These are phyloP conservation scores for Paecilomyces dactylethromorphus DNA, from an alignment of 2,329 filamentous ascomycete species.

Conservation along the genomic window DNA sequence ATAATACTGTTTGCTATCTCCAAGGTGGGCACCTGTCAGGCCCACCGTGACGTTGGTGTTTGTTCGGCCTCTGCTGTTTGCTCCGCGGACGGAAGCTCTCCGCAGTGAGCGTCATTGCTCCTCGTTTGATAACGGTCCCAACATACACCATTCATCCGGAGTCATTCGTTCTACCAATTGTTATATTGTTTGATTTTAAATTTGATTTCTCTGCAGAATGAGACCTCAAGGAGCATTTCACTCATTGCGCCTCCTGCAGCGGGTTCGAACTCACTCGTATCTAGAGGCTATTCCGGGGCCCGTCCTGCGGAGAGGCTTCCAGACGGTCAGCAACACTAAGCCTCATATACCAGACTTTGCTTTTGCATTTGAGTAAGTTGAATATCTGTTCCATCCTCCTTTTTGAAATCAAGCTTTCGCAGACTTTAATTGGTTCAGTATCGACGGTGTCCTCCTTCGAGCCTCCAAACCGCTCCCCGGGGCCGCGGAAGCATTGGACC, in stretches of 20 bases:
- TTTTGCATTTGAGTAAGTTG: slow-evolving; percentile 40
- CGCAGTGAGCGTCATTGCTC: not conserved
- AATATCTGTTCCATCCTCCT: not conserved
- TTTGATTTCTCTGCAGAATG: slow-evolving; percentile 12
- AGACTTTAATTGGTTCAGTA: slow-evolving; percentile 41
- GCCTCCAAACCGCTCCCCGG: slow-evolving; percentile 72
- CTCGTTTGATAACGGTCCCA: not conserved
- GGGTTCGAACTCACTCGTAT: slow-evolving; percentile 12
- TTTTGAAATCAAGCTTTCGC: not conserved
- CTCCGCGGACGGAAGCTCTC: not conserved
- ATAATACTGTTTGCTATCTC: not conserved
- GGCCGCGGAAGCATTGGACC: slow-evolving; percentile 65
- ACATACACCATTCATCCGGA: not conserved
- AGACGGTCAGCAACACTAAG: slow-evolving; percentile 18
- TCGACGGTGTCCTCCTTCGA: slow-evolving; percentile 92
- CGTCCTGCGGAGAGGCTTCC: slow-evolving; percentile 15
- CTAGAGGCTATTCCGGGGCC: slow-evolving; percentile 7
- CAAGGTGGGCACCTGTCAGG: not conserved
- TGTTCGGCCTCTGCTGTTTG: too few species aligned
- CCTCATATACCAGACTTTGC: slow-evolving; percentile 33
- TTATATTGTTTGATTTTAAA: not conserved
- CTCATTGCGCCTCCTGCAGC: slow-evolving; percentile 20
- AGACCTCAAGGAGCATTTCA: slow-evolving; percentile 16
- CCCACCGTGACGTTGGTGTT: not conserved
- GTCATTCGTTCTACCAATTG: not conserved